These are phyloP conservation scores for Termitomyces sp. DNA, from an alignment of 768 basidiomycete species.

Conservation along the genomic window DNA sequence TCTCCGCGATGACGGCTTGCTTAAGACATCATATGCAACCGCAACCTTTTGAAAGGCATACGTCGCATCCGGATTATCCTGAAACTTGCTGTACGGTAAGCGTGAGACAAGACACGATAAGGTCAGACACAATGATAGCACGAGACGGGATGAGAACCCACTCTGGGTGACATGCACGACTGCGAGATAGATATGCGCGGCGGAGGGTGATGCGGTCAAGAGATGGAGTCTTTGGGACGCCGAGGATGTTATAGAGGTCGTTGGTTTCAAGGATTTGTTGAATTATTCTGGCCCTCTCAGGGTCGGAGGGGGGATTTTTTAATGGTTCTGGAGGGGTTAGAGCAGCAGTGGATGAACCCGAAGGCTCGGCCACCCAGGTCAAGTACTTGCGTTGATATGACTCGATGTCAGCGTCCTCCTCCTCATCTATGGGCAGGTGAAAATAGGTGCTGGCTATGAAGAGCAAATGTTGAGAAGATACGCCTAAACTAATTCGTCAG, in stretches of 20 bases:
- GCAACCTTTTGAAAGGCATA: conserved; percentile 84
- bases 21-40: conserved; percentile 77
- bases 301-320: background rate
- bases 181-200: conserved; percentile 71
- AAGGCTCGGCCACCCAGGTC: conserved; percentile 41
- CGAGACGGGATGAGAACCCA: conserved; percentile 30
- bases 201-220: conserved; percentile 62
- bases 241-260: conserved; percentile 72
- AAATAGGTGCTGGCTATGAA: conserved; percentile 55
- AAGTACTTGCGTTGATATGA: conserved; percentile 40
- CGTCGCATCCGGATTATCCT: conserved; percentile 69
- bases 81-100: conserved; percentile 61
- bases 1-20: conserved; percentile 61
- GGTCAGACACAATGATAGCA: background rate
- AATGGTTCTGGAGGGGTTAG: conserved; percentile 3
- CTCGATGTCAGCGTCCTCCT: conserved; percentile 42
- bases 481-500: background rate
- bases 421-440: conserved; percentile 56
- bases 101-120: conserved; percentile 8
- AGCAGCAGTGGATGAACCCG: conserved; percentile 18
- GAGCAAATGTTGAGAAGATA: conserved; percentile 1
- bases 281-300: conserved; percentile 26
- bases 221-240: conserved; percentile 41
- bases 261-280: conserved; percentile 52
- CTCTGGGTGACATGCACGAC: conserved; percentile 84